Percentiles rank a stretch among this genome's conserved stretches.
phyloP scores from a whole-genome alignment of 495 filamentous ascomycete species.

The Astrothelium subdiscretum region DNA sequence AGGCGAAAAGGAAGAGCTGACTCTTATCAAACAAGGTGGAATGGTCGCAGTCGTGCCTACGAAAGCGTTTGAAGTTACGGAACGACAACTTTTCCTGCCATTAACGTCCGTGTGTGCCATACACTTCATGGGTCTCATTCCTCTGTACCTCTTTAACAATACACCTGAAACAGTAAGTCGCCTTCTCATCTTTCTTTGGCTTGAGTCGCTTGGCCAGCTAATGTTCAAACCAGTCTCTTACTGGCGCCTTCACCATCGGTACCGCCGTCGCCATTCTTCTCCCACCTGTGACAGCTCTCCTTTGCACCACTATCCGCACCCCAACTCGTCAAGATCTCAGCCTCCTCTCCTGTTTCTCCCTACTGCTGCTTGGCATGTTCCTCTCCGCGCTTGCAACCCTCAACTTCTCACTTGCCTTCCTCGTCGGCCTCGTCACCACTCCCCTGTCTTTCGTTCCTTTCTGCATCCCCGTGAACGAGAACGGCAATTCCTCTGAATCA shows the following conservation, averaged over 20 bases:
- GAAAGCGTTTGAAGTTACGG: conserved; percentile 26
- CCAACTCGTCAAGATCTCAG: conserved; percentile 40
- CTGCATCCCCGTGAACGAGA: background rate
- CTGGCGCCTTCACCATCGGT: background rate
- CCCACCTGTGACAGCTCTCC: background rate
- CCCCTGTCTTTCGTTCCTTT: conserved; percentile 59
- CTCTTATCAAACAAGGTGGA: conserved; percentile 21
- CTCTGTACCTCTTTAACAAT: conserved; percentile 81
- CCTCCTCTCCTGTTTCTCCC: conserved; percentile 66
- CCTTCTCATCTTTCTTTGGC: background rate
- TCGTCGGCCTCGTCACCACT: conserved; percentile 65
- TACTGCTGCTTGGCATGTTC: conserved; percentile 80
- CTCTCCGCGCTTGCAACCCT: conserved; percentile 88
- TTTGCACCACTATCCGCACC: background rate
- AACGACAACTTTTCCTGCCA: conserved; percentile 70
- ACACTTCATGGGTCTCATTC: conserved; percentile 70
- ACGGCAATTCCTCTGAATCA: conserved; percentile 28
- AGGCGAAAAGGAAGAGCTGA: conserved; percentile 20
- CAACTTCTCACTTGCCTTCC: conserved; percentile 86
- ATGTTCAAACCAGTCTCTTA: background rate
- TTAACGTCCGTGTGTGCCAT: conserved; percentile 56
- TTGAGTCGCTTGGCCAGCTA: background rate
- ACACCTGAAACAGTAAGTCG: conserved; percentile 48
- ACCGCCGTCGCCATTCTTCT: conserved; percentile 6
- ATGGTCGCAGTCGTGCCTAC: conserved; percentile 28